These are phyloP conservation scores for Multifurca ochricompacta DNA, from an alignment of 768 basidiomycete species.

Conservation along the genomic window DNA sequence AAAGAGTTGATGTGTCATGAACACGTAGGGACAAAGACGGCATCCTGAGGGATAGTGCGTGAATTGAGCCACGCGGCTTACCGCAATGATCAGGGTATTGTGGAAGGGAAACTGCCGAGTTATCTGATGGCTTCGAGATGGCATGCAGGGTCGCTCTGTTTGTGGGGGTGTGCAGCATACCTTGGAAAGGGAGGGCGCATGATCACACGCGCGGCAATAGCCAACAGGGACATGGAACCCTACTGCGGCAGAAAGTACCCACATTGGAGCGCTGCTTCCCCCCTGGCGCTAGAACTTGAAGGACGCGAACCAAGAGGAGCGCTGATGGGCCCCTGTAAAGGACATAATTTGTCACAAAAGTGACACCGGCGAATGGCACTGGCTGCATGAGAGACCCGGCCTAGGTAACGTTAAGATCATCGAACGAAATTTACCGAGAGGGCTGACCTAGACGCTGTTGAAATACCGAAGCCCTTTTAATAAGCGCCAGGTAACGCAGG, in stretches of 20 bases:
- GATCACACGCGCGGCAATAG: neutral
- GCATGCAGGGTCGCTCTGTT: neutral
- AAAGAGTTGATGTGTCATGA: neutral
- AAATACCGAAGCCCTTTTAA: neutral
- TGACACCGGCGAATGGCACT: neutral
- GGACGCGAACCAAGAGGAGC: neutral
- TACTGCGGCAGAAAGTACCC: neutral
- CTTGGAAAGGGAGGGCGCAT: neutral
- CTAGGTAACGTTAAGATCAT: neutral
- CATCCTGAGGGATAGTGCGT: too few relatives aligned
- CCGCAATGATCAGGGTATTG: neutral
- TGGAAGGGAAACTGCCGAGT: neutral
- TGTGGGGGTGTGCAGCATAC: neutral
- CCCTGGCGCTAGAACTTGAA: conserved; percentile 2
- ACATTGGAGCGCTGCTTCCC: neutral
- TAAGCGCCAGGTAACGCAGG: neutral
- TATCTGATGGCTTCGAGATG: conserved; percentile 1
- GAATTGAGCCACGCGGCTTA: neutral
- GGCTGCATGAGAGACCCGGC: neutral
- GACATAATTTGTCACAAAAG: neutral
- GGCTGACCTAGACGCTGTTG: neutral
- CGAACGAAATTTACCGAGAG: conserved; percentile 3
- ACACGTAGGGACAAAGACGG: neutral
- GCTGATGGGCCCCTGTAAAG: neutral
- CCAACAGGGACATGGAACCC: neutral